Conservation (phyloP, 495 filamentous ascomycete species). For the Penicillium fimorum region DNA sequence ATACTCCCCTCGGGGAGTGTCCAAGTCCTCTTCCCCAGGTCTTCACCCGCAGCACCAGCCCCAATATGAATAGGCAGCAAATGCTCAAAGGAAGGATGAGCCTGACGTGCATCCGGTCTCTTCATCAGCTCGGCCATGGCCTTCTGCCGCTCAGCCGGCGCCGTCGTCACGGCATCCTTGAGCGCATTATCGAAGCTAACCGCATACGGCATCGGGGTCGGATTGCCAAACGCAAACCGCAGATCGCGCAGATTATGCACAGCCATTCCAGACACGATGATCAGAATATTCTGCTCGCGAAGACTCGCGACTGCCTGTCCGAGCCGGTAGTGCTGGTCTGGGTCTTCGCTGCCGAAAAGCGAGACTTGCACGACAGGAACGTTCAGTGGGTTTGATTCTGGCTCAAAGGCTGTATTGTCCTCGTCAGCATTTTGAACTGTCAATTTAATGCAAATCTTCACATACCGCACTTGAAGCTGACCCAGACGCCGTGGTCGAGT, state of each 20-base stretch:
- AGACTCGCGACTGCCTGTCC: constrained; percentile 67
- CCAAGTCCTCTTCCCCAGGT: constrained; percentile 61
- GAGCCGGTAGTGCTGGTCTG: constrained; percentile 66
- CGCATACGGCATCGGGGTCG: constrained; percentile 60
- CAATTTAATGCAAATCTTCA: constrained; percentile 15
- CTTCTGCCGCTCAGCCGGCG: constrained; percentile 54
- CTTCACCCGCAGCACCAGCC: constrained; percentile 66
- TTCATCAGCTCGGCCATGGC: constrained; percentile 59
- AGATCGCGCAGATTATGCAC: constrained; percentile 81
- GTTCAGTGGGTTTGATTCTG: constrained; percentile 68
- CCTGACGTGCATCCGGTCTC: constrained; percentile 66
- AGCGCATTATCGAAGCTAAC: constrained; percentile 75
- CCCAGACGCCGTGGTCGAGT: constrained; percentile 81
- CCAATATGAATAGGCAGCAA: constrained; percentile 75
- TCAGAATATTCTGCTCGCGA: constrained; percentile 68
- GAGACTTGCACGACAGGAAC: constrained; percentile 82
- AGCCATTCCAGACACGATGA: constrained; percentile 82
- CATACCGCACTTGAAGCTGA: constrained; percentile 62
- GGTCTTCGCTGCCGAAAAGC: constrained; percentile 67
- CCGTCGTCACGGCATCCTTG: constrained; percentile 61
- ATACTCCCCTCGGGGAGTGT: constrained; percentile 64
- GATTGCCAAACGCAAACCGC: constrained; percentile 43
- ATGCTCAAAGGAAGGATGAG: constrained; percentile 81
- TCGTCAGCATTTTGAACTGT: not conserved
- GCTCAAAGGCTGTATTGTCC: constrained; percentile 57